These are phyloP conservation scores for Pseudopyricularia cyperi DNA, from an alignment of 2,329 filamentous ascomycete species.

Conservation along the genomic window DNA sequence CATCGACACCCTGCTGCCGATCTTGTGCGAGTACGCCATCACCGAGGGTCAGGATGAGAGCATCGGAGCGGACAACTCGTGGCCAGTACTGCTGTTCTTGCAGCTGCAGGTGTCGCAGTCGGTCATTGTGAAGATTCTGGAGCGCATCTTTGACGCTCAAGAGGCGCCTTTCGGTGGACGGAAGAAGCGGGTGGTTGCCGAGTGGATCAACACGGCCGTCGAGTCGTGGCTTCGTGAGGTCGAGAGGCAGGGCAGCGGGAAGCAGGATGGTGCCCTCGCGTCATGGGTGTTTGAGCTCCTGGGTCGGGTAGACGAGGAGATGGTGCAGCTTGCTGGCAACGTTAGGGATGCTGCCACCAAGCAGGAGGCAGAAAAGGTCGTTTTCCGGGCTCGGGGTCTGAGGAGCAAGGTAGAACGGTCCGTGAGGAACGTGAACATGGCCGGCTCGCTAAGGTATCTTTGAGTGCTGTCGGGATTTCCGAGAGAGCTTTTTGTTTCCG, in stretches of 20 bases:
- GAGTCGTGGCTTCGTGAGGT: constrained; percentile 36
- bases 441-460: constrained; percentile 5
- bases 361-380: constrained; percentile 10
- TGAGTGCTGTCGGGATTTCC: neutral
- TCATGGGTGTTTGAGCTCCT: constrained; percentile 3
- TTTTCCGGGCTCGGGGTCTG: constrained; percentile 10
- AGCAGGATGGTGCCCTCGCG: constrained; percentile 18
- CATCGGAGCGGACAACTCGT: constrained; percentile 41
- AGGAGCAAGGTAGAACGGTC: constrained; percentile 10
- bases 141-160: constrained; percentile 44
- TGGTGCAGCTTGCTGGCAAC: constrained; percentile 7
- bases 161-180: constrained; percentile 44
- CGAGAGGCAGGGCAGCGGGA: constrained; percentile 26
- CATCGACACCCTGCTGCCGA: constrained; percentile 44
- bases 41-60: constrained; percentile 44
- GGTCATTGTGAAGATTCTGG: constrained; percentile 41
- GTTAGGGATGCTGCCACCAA: constrained; percentile 15
- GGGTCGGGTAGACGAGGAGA: constrained; percentile 1
- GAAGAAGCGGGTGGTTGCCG: constrained; percentile 34
- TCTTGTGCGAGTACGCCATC: constrained; percentile 49
- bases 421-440: constrained; percentile 3
- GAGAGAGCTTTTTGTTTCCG: neutral
- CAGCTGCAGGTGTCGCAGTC: constrained; percentile 42
- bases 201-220: constrained; percentile 38
- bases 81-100: constrained; percentile 44